These are phyloP conservation scores for Pulveroboletus ravenelii DNA, from an alignment of 768 basidiomycete genomes.

Conservation along the genomic window DNA sequence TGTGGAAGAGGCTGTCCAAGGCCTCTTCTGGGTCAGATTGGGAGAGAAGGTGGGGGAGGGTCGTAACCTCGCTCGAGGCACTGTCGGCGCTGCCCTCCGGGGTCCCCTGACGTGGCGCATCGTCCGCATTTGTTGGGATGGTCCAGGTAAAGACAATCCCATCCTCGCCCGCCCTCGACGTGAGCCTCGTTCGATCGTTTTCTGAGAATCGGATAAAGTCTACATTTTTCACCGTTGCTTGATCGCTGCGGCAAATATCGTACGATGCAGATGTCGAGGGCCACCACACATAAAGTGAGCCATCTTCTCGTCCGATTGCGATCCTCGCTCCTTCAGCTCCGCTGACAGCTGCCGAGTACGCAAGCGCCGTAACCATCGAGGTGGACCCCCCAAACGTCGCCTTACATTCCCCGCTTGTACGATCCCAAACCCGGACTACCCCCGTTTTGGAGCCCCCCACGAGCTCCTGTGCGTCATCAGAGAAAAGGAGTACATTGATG, in stretches of 20 bases:
- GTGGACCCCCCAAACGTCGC: constrained; percentile 1
- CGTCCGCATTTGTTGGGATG: neutral
- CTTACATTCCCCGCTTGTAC: constrained; percentile 9
- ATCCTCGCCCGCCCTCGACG: constrained; percentile 9
- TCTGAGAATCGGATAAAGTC: constrained; percentile 9
- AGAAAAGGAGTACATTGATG: constrained; percentile 11
- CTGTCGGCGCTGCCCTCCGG: too few species aligned
- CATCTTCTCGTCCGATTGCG: constrained; percentile 18
- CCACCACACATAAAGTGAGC: constrained; percentile 15
- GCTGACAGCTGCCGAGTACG: neutral
- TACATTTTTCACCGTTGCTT: constrained; percentile 4
- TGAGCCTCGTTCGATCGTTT: constrained; percentile 3
- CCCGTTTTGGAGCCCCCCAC: constrained; percentile 17
- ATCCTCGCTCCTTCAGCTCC: neutral
- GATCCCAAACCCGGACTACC: constrained; percentile 20
- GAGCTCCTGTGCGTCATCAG: constrained; percentile 10
- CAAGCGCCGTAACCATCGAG: constrained; percentile 17
- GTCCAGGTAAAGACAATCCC: constrained; percentile 7
- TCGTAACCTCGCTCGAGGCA: too few species aligned
- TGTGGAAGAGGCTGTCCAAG: constrained; percentile 3
- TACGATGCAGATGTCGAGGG: constrained; percentile 14
- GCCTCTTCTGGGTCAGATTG: neutral
- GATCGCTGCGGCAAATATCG: neutral
- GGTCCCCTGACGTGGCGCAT: neutral
- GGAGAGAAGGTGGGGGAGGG: constrained; percentile 2